Evolutionary conservation across 306 rosid species (phyloP), one percentile per base, ranked within the genome.

Genomic region (Sechiopsis laciniata): DNA sequence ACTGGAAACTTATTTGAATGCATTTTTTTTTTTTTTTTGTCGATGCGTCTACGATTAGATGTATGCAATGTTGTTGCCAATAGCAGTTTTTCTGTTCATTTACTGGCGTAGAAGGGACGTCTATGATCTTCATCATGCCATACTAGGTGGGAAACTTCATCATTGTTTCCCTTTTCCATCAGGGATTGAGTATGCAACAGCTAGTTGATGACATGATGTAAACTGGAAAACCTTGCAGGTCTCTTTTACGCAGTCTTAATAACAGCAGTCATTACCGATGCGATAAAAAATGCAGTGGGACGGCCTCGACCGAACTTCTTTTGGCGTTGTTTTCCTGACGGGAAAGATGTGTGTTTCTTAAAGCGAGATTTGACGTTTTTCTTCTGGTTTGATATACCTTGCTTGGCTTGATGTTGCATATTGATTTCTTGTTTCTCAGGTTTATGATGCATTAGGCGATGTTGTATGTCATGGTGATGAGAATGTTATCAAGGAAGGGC

Each of bases 321-420:
- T 65, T 92, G 96, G 97, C 89, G 96, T 55, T 92, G 97, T 83
- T 92, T 92, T 77, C 97, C 97, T 6, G 96, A 92, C 78, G 97
- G 97, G 82, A 92, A 89, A 77, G 96, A 86, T 79, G 97, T 92
- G 84, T 51, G 88, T 81, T 80, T 72, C 74, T 66, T 48, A 2
- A 51, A 40, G 7, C 68, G 57, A 42, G 12, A 79, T 79, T 65
- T 71, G 54, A 51, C 29, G 53, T 56, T 72, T 3, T 42, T 42
- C 1, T 32, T 74, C 10, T 16, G 26, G n/a, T 26, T 72, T 3
- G 17, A 54, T 54, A 53, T 21, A 65, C 16, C 54, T 53, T 72
- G 60, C 10, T 72, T n/a, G 63, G 8, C 62, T 71, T 51, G 10
- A 3, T 16, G 29, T 12, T 50, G 29, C 10, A 7, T 6, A 45